Conservation (phyloP, 164 flowering plant genomes). For the Paratinospora sagittata region DNA sequence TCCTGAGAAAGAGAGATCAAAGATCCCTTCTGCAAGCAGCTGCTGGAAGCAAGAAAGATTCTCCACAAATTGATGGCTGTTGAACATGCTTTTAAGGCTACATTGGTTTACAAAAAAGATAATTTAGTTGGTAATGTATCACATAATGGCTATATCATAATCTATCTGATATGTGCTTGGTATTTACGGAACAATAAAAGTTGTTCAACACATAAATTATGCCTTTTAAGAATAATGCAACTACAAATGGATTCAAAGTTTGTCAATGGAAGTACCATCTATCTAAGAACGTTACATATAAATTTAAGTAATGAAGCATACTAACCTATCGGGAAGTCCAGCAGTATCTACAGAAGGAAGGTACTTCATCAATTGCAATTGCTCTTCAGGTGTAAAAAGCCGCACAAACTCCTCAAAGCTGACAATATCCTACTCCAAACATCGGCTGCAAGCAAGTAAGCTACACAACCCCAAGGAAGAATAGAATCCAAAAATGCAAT, state of each 20-base stretch:
- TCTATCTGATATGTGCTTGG: not conserved
- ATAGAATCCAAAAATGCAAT: not conserved
- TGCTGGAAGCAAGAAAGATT: conserved; percentile 58
- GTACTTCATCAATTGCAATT: conserved; percentile 56
- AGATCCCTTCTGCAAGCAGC: conserved; percentile 69
- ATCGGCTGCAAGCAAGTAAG: conserved; percentile 22
- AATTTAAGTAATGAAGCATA: not conserved
- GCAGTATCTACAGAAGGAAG: conserved; percentile 58
- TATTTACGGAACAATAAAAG: too few species aligned
- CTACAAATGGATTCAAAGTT: not conserved
- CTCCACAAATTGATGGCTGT: conserved; percentile 60
- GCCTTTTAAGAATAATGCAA: not conserved
- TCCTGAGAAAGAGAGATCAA: conserved; percentile 50
- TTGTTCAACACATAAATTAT: too few species aligned
- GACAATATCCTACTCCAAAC: conserved; percentile 58
- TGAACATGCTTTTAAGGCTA: conserved; percentile 79
- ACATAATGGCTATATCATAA: not conserved
- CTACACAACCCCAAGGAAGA: conserved; percentile 6
- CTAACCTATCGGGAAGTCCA: conserved; percentile 55
- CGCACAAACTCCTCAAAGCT: conserved; percentile 55
- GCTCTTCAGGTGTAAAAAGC: conserved; percentile 66
- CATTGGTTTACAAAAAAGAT: conserved; percentile 18
- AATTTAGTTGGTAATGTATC: not conserved
- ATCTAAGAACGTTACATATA: not conserved
- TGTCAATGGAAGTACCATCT: not conserved